Percentiles rank a stretch among this genome's conserved stretches.
Evolutionary conservation across 352 stramenopile genomes (phyloP).

Genomic region (Phytophthora palmivora): DNA sequence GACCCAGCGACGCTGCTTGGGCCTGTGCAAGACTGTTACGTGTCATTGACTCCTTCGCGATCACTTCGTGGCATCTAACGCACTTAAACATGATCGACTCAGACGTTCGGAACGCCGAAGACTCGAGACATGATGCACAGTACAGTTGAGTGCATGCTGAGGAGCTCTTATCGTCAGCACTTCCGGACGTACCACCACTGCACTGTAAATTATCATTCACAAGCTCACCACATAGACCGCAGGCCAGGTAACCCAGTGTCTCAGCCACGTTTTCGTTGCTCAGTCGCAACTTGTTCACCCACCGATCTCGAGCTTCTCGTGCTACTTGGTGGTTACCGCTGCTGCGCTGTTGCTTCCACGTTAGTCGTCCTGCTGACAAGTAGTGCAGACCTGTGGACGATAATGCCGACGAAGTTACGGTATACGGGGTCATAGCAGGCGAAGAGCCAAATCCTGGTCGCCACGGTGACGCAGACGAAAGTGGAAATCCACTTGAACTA

Average conservation of each 20-base stretch:
- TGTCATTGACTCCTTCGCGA: constrained; percentile 53
- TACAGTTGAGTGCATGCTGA: constrained; percentile 73
- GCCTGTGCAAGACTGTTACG: constrained; percentile 70
- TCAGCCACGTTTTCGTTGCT: constrained; percentile 54
- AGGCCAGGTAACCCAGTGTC: constrained; percentile 61
- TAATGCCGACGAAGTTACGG: constrained; percentile 14
- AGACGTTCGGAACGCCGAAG: constrained; percentile 30
- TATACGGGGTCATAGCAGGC: constrained; percentile 16
- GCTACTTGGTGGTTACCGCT: constrained; percentile 26
- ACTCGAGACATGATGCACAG: constrained; percentile 64
- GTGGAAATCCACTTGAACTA: constrained; percentile 13
- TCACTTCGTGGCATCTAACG: constrained; percentile 55
- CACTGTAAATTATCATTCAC: constrained; percentile 83
- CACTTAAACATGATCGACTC: constrained; percentile 49
- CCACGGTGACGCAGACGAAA: constrained; percentile 33
- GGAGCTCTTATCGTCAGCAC: constrained; percentile 23
- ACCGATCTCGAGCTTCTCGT: constrained; percentile 47
- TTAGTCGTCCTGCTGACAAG: constrained; percentile 30
- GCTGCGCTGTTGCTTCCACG: constrained; percentile 54
- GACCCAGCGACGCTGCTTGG: constrained; percentile 60
- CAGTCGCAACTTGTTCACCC: constrained; percentile 49
- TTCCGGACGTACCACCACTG: constrained; percentile 21
- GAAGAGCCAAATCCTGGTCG: constrained; percentile 22
- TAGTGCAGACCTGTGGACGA: constrained; percentile 31
- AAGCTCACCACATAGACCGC: constrained; percentile 78